Percentiles rank a stretch among this genome's conserved stretches.
These are phyloP conservation scores for Acacia acuminata DNA, from an alignment of 306 rosid species.

Conservation along the genomic window DNA sequence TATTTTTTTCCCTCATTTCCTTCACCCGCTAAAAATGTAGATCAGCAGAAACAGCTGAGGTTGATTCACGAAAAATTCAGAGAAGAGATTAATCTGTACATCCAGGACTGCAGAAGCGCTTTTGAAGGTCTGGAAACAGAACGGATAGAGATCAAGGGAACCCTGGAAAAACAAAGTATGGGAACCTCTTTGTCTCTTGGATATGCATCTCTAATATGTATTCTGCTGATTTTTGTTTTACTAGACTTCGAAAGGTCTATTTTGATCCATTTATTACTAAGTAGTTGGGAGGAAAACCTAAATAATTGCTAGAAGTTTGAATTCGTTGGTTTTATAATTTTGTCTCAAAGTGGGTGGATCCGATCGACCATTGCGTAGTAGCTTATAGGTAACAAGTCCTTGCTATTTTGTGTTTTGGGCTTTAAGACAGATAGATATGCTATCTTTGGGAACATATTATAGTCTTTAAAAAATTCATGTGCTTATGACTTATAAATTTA, in stretches of 20 bases:
- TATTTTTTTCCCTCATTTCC: background rate
- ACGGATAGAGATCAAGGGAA: constrained; percentile 71
- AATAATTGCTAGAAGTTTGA: constrained; percentile 12
- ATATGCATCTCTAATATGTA: constrained; percentile 10
- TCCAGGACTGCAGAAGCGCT: constrained; percentile 71
- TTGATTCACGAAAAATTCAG: constrained; percentile 74
- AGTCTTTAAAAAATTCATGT: background rate
- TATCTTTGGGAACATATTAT: background rate
- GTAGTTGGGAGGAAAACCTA: constrained; percentile 10
- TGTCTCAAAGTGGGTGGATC: constrained; percentile 1
- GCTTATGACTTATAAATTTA: background rate
- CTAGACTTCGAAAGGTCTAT: background rate
- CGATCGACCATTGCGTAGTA: background rate
- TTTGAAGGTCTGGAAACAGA: constrained; percentile 72
- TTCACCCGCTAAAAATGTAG: constrained; percentile 47
- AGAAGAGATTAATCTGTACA: constrained; percentile 77
- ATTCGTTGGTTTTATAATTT: constrained; percentile 22
- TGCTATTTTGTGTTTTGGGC: constrained; percentile 11
- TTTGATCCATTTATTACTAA: background rate
- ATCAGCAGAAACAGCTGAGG: constrained; percentile 70
- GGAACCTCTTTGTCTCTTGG: constrained; percentile 28
- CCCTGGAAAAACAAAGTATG: constrained; percentile 81
- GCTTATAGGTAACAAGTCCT: background rate
- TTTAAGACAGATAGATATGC: background rate
- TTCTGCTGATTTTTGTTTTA: constrained; percentile 1